A percentile compares a stretch with the other conserved stretches of the same genome.
phyloP scores from a whole-genome alignment of 805 yeast species.

The Ogataea angusta region DNA sequence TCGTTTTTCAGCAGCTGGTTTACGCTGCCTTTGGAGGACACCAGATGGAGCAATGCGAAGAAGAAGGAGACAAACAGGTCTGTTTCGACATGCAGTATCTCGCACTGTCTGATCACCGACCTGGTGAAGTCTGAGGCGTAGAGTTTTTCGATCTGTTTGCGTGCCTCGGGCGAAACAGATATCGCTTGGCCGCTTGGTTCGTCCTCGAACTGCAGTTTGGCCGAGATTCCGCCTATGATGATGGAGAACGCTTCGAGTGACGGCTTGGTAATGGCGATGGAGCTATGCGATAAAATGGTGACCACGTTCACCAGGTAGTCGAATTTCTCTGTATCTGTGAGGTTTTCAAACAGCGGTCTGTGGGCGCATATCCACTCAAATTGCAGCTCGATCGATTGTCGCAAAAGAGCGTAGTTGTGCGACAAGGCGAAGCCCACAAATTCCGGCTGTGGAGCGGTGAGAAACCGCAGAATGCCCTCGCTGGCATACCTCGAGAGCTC shows the following conservation, averaged over 20 bases:
- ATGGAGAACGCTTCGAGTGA: slow-evolving; percentile 18
- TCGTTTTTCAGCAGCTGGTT: slow-evolving; percentile 20
- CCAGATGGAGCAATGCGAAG: slow-evolving; percentile 20
- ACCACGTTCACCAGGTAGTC: slow-evolving; percentile 16
- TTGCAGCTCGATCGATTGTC: slow-evolving; percentile 5
- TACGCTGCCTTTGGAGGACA: slow-evolving; percentile 13
- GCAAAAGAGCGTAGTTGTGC: not conserved
- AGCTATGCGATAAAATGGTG: slow-evolving; percentile 8
- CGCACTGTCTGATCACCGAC: slow-evolving; percentile 6
- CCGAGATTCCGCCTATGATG: slow-evolving; percentile 16
- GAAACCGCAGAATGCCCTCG: slow-evolving; percentile 7
- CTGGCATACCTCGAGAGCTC: slow-evolving; percentile 4
- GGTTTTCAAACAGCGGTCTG: not conserved
- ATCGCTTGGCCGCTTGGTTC: slow-evolving; percentile 2
- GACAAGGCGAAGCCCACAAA: slow-evolving; percentile 6
- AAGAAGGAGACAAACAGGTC: slow-evolving; percentile 17
- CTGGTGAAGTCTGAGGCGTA: slow-evolving; percentile 18
- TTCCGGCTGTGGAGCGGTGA: slow-evolving; percentile 5
- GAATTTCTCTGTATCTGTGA: slow-evolving; percentile 8
- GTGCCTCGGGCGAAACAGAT: slow-evolving; percentile 1
- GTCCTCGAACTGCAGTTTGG: slow-evolving; percentile 18
- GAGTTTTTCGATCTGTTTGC: slow-evolving; percentile 10
- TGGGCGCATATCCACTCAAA: slow-evolving; percentile 10
- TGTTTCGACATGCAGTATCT: slow-evolving; percentile 8
- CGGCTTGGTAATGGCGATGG: slow-evolving; percentile 4